phyloP scores from a whole-genome alignment of 1,284 basidiomycete genomes.

The Leccinum griseonigrum region DNA sequence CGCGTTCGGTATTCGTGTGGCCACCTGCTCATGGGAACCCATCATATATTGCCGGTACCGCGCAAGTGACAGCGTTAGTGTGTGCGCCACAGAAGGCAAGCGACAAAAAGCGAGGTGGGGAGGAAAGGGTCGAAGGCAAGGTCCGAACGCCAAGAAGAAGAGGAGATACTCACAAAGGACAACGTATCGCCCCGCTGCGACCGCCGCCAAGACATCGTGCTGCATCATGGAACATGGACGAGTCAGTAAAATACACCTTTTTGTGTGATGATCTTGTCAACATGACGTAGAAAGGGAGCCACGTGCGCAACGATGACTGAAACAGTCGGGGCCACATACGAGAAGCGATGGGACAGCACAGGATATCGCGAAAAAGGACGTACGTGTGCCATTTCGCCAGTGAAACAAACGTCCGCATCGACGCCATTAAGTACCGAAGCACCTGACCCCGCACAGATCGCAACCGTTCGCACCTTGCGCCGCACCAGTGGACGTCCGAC shows the following conservation, averaged over 20 bases:
- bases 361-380: slow-evolving; percentile 29
- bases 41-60: slow-evolving; percentile 17
- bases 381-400: slow-evolving; percentile 91
- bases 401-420: slow-evolving; percentile 80
- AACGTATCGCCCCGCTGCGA: slow-evolving; percentile 72
- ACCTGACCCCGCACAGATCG: slow-evolving; percentile 86
- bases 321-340: background rate
- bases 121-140: background rate
- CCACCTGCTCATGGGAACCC: slow-evolving; percentile 45
- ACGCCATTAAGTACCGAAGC: slow-evolving; percentile 69
- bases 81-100: slow-evolving; percentile 14
- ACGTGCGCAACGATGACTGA: background rate
- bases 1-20: slow-evolving; percentile 88
- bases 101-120: background rate
- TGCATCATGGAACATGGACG: slow-evolving; percentile 28
- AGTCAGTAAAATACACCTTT: slow-evolving; percentile 9
- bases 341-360: background rate
- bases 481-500: slow-evolving; percentile 54
- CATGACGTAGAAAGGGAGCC: slow-evolving; percentile 14
- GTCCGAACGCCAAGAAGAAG: slow-evolving; percentile 1
- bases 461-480: slow-evolving; percentile 52
- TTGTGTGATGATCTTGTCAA: slow-evolving; percentile 1
- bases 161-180: slow-evolving; percentile 62
- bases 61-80: slow-evolving; percentile 8
- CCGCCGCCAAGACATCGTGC: slow-evolving; percentile 81